Evolutionary conservation across 352 stramenopile genomes (phyloP), one percentile per base, ranked within the genome.

Genomic region (Phytophthora pini): DNA sequence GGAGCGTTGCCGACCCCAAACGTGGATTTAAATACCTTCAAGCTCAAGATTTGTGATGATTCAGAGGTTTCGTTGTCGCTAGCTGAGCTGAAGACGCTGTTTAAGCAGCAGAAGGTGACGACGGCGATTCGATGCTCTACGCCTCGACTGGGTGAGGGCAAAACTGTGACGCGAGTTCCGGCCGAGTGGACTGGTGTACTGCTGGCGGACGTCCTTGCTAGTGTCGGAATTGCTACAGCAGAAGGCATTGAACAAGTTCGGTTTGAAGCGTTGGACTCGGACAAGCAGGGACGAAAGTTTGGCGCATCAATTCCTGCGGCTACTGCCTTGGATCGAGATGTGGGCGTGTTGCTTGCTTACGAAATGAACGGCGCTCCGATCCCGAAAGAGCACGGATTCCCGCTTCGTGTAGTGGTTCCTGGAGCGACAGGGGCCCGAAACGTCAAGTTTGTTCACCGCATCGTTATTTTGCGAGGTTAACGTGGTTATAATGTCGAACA

Each of bases 301-400:
- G 81, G 87, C n/a, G 72, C 82, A 15, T 92, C 75, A 38, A 96
- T 97, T 48, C 88, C 85, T 11, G 81, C 95, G 54, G 65, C 87
- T 43, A 99, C 97, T 56, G 96, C 93, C 4, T 57, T 97, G 11
- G 85, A 89, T 75, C 76, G 80, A 41, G 84, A 89, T 48, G 88
- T 88, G 13, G 97, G 99, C 59, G 90, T 97, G 6, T 72, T 99
- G 51, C 61, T 99, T 34, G 93, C 93, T 7, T 99, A 97, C 63
- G 92, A 97, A 79, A 98, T 99, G 95, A 98, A 99, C 68, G 95
- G 65, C 46, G 67, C 62, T 51, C 60, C 70, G 7, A 75, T 94
- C 39, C 84, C 87, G 12, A 84, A 87, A n/a, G 95, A 99, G 68
- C 97, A 99, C 70, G 97, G 97, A 24, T 98, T 85, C 61, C 97